Base-by-base conservation (phyloP, 768 basidiomycete species). In the Solioccasus polychromus region DNA sequence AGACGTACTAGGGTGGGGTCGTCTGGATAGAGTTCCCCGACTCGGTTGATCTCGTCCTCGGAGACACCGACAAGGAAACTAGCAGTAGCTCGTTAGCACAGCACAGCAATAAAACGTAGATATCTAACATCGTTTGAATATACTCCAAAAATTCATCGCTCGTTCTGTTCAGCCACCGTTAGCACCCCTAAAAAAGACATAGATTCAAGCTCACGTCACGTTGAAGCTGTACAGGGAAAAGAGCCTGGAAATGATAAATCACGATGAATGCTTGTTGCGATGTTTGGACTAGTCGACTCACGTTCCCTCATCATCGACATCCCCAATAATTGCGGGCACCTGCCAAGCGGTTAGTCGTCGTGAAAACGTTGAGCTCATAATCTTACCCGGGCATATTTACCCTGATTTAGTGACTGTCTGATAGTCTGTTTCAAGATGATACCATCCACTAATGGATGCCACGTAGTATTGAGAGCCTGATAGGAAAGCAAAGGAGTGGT, bases 291-390 rank as follows among this genome's bases (percentile, higher is more conserved):
- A 5, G 35, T n/a, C 12, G 23, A 60, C 70, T 50, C 43, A 71
- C 60, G 71, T 72, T 49, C 70, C 71, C 51, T 73, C 71, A 31
- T 74, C 71, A 43, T 72, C 71, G 9, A 59, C 60, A 42, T 63
- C 58, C 3, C 72, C 70, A 5, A 57, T 45, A 18, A 68, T 54
- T 18, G 63, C 48, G 1, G 66, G 67, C 3, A 64, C 47, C 68
- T 31, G 24, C 10, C 18, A 26, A 35, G 31, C 18, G 22, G 15
- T 44, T 23, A 40, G 19, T 17, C 3, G 3, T 18, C 7, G 14
- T 12, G 14, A 17, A 42, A 8, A n/a, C 2, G 11, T 12, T 2
- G 1, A 10, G 14, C 14, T 17, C 5, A 11, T 3, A 17, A 37
- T n/a, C 38, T 40, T 8, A 67, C 64, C 39, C 58, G 55, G 8